Base-by-base conservation (phyloP, 75 land plant genomes). In the Adiantum capillusveneris region DNA sequence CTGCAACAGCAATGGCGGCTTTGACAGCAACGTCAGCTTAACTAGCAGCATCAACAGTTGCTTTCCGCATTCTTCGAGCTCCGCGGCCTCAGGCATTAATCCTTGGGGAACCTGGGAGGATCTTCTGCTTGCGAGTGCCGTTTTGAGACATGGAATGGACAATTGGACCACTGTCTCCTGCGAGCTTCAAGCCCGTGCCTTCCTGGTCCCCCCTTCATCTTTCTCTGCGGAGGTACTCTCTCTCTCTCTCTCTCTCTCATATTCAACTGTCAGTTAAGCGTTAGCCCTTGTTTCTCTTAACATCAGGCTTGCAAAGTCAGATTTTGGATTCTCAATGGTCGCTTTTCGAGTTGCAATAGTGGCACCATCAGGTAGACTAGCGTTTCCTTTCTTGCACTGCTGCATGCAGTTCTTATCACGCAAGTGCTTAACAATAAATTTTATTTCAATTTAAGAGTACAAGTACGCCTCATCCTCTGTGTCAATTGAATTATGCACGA, bases 81-180 rank as follows among this genome's bases (percentile, higher is more conserved):
- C 17, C 30, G 6, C 26, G 26, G 56, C 30, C 26, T 24, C 56
- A 16, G 2, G 13, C 26, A 11, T 11, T 11, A 5, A 29, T 24
- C 56, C 56, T 7, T 84, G 89, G 89, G 85, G 82, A 25, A 81
- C 89, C 53, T 76, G 77, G 74, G 83, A 79, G 60, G 90, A 86
- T 64, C 69, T 86, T 31, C 45, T 83, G 25, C 65, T 86, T 0
- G 90, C 73, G 21, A 72, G 86, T 34, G 86, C 83, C 18, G 81
- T 86, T 12, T 59, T 76, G 44, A 74, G 81, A 28, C 81, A 86
- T 53, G 86, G 90, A 2, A 59, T 69, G 11, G 57, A 51, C 22
- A 74, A 73, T 25, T 86, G 90, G 90, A 66, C 65, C 50, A 59
- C 55, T 16, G 82, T 86, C 41, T 71, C 75, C 11, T 16, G 65